These are phyloP conservation scores for Rhizoclosmatium sp. DNA, from an alignment of 192 early-diverging fungal genomes.

Conservation along the genomic window DNA sequence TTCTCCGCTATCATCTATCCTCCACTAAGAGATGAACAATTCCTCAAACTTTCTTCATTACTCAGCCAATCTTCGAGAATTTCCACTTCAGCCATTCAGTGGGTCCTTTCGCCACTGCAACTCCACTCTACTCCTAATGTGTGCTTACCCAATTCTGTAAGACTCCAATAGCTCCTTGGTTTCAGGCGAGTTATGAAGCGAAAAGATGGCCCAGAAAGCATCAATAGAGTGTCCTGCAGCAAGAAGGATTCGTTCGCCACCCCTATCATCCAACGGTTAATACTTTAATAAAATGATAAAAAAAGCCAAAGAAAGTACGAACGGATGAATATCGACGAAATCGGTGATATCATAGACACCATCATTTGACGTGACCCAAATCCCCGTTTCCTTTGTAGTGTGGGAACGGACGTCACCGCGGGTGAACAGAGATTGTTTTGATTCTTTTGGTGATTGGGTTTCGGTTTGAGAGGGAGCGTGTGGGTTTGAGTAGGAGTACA, in stretches of 20 bases:
- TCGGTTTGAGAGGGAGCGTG: no score
- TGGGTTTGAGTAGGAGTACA: no score
- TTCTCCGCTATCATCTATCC: constrained; percentile 27
- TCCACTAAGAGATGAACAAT: no score
- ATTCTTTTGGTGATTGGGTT: no score
- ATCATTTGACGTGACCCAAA: constrained; percentile 53
- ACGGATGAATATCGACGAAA: constrained; percentile 63
- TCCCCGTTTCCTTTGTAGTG: constrained; percentile 48
- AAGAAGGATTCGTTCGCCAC: constrained; percentile 57
- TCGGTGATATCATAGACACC: constrained; percentile 63
- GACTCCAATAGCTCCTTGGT: constrained; percentile 53
- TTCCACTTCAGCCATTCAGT: no score
- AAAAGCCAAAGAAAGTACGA: constrained; percentile 15
- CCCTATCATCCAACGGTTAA: background rate
- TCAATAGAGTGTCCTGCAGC: constrained; percentile 64
- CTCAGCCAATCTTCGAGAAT: no score
- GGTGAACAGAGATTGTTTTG: constrained; percentile 20
- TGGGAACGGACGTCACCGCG: constrained; percentile 52
- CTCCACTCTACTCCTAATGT: no score
- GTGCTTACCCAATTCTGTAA: constrained; percentile 49
- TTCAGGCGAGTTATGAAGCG: constrained; percentile 51
- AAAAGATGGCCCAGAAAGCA: constrained; percentile 63
- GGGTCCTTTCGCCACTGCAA: no score
- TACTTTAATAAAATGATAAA: background rate
- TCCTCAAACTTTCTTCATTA: no score